These are phyloP conservation scores for Rhizoctonia solani DNA, from an alignment of 1,284 basidiomycete species.

Conservation along the genomic window DNA sequence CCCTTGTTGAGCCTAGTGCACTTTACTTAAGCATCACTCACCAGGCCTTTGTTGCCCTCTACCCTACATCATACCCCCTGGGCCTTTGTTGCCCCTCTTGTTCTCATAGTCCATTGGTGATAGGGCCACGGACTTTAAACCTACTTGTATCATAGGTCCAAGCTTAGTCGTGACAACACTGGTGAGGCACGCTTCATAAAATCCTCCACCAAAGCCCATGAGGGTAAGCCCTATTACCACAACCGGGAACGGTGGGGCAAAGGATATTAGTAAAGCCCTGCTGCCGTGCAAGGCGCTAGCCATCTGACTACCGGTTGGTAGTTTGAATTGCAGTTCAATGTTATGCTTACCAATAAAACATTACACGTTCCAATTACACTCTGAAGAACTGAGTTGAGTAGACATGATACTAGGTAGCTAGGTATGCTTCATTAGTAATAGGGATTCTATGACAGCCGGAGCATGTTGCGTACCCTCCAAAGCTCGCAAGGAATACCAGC, in stretches of 20 bases:
- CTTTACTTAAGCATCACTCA: too few species aligned
- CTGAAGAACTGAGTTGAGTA: slow-evolving; percentile 21
- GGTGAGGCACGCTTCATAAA: slow-evolving; percentile 15
- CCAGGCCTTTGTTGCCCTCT: too few species aligned
- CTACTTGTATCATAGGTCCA: too few species aligned
- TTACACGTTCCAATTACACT: slow-evolving; percentile 5
- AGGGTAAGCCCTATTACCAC: background rate
- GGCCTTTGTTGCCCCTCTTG: too few species aligned
- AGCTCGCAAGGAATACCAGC: slow-evolving; percentile 16
- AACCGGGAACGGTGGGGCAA: slow-evolving; percentile 17
- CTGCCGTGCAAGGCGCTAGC: background rate
- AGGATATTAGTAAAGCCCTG: slow-evolving; percentile 6
- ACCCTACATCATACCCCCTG: too few species aligned
- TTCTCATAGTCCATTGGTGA: too few species aligned
- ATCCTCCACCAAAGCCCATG: slow-evolving; percentile 16
- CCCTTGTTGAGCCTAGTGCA: too few species aligned
- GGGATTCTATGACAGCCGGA: background rate
- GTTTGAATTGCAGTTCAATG: background rate
- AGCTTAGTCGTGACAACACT: too few species aligned
- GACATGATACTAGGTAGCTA: slow-evolving; percentile 14
- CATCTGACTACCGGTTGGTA: background rate
- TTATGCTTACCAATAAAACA: slow-evolving; percentile 2
- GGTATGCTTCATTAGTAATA: background rate
- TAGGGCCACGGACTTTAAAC: too few species aligned
- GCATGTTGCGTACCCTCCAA: slow-evolving; percentile 7